These are phyloP conservation scores for Pseudozyma sp. DNA, from an alignment of 1,284 basidiomycete species.

Conservation along the genomic window DNA sequence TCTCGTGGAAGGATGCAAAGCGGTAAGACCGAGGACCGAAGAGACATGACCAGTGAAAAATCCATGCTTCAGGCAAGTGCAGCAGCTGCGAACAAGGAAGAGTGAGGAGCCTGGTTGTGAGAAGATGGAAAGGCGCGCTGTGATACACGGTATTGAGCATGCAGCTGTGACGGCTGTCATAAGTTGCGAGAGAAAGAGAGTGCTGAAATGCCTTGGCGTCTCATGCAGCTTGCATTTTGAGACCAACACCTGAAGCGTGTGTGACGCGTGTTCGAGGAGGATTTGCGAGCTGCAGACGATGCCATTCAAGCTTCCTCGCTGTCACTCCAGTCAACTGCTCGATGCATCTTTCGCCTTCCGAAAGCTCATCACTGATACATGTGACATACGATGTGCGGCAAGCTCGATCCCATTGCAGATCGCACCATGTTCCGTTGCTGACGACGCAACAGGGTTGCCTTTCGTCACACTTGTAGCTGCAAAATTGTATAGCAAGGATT, in stretches of 20 bases:
- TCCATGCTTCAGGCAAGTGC: not conserved
- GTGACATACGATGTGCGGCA: not conserved
- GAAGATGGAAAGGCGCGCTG: not conserved
- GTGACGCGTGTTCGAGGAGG: conserved; percentile 7
- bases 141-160: not conserved
- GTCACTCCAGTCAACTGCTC: too few relatives aligned
- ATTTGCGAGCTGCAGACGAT: not conserved
- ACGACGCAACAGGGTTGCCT: too few relatives aligned
- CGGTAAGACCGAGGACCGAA: not conserved
- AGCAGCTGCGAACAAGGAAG: not conserved
- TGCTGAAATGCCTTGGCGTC: conserved; percentile 2
- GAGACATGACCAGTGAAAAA: not conserved
- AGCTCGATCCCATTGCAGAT: too few relatives aligned
- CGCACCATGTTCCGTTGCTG: too few relatives aligned
- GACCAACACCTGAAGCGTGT: conserved; percentile 20
- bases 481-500: too few relatives aligned
- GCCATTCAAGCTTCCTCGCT: not conserved
- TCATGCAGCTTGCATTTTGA: conserved; percentile 34
- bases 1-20: not conserved
- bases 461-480: too few relatives aligned
- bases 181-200: not conserved
- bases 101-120: not conserved
- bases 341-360: conserved; percentile 12
- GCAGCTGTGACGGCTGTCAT: not conserved
- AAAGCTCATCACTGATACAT: not conserved